phyloP scores from a whole-genome alignment of 306 rosid species.

The Macrotyloma uniflorum region DNA sequence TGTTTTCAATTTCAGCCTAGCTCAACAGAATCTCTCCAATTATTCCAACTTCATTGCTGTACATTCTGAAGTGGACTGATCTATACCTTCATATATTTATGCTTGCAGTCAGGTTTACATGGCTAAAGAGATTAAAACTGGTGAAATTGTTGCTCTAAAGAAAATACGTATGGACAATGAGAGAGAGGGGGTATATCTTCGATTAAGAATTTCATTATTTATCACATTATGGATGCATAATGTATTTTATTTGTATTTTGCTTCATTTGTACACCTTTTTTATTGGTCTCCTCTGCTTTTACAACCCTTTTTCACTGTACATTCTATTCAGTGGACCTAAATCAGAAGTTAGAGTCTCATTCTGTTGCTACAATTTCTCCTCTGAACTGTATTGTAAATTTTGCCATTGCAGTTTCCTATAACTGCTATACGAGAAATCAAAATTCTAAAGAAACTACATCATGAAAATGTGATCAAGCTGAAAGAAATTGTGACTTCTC shows the following conservation, averaged over 20 bases:
- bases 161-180: conserved; percentile 78
- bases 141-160: conserved; percentile 80
- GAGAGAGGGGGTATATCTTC: conserved; percentile 66
- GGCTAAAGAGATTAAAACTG: conserved; percentile 70
- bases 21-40: too few relatives aligned
- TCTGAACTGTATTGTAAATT: conserved; percentile 22
- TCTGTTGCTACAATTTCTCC: background rate
- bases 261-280: background rate
- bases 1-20: too few relatives aligned
- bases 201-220: background rate
- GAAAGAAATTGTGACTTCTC: conserved; percentile 72
- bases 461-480: conserved; percentile 72
- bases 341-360: conserved; percentile 17
- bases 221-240: background rate
- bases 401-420: conserved; percentile 65
- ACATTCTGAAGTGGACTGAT: conserved; percentile 20
- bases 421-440: conserved; percentile 79
- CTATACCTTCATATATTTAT: background rate
- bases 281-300: background rate
- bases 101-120: conserved; percentile 71
- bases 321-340: conserved; percentile 17
- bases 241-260: background rate
- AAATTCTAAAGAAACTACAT: conserved; percentile 66
- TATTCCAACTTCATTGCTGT: conserved; percentile 23
- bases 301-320: background rate